Evolutionary conservation across 2,329 filamentous ascomycete genomes (phyloP).

Genomic region (Neofusicoccum parvum): DNA sequence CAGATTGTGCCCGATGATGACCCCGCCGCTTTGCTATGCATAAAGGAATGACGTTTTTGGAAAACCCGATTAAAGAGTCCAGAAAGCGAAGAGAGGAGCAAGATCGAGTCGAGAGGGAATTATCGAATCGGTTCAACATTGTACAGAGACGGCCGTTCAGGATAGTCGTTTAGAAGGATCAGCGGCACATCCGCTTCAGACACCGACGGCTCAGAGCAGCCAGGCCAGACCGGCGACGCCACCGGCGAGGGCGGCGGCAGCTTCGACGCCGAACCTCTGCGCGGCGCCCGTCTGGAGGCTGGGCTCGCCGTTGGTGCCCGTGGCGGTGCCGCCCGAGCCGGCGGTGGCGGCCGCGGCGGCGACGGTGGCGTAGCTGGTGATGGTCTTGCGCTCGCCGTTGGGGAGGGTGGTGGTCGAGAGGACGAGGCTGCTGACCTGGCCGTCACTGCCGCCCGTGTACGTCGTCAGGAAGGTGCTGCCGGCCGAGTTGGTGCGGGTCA

Average conservation of each 20-base stretch:
- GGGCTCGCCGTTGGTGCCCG: constrained; percentile 31
- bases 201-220: constrained; percentile 29
- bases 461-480: constrained; percentile 50
- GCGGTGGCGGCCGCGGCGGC: constrained; percentile 33
- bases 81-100: too few species aligned
- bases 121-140: too few species aligned
- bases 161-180: too few species aligned
- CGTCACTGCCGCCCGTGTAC: constrained; percentile 46
- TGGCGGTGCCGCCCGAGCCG: constrained; percentile 21
- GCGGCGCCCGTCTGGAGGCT: constrained; percentile 40
- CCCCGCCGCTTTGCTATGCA: too few species aligned
- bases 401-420: constrained; percentile 38
- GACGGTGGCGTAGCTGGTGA: constrained; percentile 49
- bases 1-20: too few species aligned
- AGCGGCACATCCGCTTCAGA: neutral
- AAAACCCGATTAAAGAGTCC: too few species aligned
- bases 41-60: too few species aligned
- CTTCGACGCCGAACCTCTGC: constrained; percentile 28
- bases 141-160: too few species aligned
- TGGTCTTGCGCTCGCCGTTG: constrained; percentile 38
- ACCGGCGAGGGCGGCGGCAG: constrained; percentile 36
- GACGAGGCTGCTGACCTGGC: constrained; percentile 42
- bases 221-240: constrained; percentile 37
- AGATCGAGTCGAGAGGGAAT: too few species aligned
- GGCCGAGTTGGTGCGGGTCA: constrained; percentile 45